A percentile compares a stretch with the other conserved stretches of the same genome.
These are phyloP conservation scores for Pleurotus citrinopileatus DNA, from an alignment of 768 basidiomycete genomes.

Conservation along the genomic window DNA sequence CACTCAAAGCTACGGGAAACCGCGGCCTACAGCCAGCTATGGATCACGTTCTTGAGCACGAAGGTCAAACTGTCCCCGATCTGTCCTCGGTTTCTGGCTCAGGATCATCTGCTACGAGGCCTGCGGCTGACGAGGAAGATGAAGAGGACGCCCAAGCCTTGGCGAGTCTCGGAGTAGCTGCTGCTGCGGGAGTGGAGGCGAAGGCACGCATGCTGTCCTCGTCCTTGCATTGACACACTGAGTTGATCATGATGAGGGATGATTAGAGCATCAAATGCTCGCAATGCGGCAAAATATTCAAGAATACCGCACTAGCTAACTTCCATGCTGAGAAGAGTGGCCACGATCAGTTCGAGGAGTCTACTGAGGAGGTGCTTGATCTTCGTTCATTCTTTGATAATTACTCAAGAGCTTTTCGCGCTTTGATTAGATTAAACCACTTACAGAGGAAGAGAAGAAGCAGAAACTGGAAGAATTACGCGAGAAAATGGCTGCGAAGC, in stretches of 20 bases:
- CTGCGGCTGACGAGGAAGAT: conserved; percentile 41
- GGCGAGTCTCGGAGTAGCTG: conserved; percentile 42
- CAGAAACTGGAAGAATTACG: conserved; percentile 77
- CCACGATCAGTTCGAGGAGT: conserved; percentile 95
- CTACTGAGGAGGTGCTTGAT: conserved; percentile 75
- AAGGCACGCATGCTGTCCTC: conserved; percentile 42
- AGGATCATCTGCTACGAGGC: conserved; percentile 19
- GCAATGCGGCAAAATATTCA: conserved; percentile 83
- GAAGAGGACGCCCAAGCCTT: conserved; percentile 73
- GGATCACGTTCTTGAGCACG: conserved; percentile 85
- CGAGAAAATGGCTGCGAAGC: conserved; percentile 78
- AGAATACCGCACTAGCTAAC: conserved; percentile 82
- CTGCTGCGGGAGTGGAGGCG: conserved; percentile 47
- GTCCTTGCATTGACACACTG: not conserved
- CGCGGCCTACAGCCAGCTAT: conserved; percentile 88
- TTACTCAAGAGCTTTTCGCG: not conserved
- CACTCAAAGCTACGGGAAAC: conserved; percentile 77
- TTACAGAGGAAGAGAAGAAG: conserved; percentile 93
- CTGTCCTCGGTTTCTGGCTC: conserved; percentile 37
- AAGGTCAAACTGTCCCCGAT: conserved; percentile 73
- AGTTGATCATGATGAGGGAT: not conserved
- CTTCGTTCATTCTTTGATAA: not conserved
- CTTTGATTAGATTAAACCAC: conserved; percentile 73
- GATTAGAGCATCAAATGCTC: conserved; percentile 79
- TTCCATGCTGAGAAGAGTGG: conserved; percentile 95